phyloP scores from a whole-genome alignment of 768 basidiomycete species.

The Hygrocybe coccinea region DNA sequence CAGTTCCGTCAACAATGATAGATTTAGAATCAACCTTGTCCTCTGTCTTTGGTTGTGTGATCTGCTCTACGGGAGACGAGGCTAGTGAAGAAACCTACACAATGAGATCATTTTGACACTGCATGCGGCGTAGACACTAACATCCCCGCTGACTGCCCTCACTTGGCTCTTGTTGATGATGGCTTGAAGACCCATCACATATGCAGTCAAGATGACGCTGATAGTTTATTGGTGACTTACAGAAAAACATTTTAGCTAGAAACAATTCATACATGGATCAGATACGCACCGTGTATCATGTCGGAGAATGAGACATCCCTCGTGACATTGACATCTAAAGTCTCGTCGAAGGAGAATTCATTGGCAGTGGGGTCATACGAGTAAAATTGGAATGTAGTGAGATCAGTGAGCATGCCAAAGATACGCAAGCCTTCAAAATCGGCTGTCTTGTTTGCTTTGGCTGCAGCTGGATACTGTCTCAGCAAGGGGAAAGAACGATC shows the following conservation, averaged over 20 bases:
- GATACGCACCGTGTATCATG: not conserved
- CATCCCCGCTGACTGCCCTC: not conserved
- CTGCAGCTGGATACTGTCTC: conserved; percentile 9
- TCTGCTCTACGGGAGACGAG: not conserved
- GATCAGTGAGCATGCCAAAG: conserved; percentile 14
- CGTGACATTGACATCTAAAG: not conserved
- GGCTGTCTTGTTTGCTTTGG: conserved; percentile 1
- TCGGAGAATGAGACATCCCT: not conserved
- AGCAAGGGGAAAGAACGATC: not conserved
- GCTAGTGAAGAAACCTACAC: not conserved
- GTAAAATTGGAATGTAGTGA: conserved; percentile 12
- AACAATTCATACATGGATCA: not conserved
- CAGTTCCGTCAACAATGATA: no score
- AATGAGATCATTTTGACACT: not conserved
- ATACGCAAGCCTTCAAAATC: conserved; percentile 7
- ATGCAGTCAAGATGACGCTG: not conserved
- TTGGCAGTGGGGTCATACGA: conserved; percentile 13
- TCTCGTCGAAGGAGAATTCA: not conserved
- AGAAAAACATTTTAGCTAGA: no score
- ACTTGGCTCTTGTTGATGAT: not conserved
- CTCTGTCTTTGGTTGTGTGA: no score
- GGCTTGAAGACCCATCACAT: not conserved
- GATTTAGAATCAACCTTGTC: no score
- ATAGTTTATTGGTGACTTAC: conserved; percentile 1
- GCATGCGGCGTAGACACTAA: not conserved